phyloP scores from a whole-genome alignment of 2,329 filamentous ascomycete genomes.

The Macrophomina tecta region DNA sequence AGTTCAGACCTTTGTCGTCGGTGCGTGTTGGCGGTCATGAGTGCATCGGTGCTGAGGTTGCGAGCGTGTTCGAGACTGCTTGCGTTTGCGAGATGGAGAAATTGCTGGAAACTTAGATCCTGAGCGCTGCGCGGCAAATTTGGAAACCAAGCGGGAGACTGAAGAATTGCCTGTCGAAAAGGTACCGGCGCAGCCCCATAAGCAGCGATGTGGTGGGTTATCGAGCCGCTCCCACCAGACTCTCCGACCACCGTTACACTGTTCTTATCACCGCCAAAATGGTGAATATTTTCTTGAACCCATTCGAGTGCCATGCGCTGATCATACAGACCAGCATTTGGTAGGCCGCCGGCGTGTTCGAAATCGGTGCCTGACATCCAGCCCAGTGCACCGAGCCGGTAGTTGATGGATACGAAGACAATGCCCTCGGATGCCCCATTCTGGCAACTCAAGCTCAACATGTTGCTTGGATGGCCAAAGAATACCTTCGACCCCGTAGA shows the following conservation, averaged over 20 bases:
- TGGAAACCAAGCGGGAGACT: constrained; percentile 49
- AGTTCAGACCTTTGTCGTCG: no score
- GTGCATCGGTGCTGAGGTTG: constrained; percentile 36
- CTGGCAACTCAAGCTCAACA: constrained; percentile 39
- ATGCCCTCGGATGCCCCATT: constrained; percentile 39
- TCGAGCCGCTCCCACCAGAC: constrained; percentile 45
- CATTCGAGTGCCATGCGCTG: constrained; percentile 49
- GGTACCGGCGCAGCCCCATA: constrained; percentile 45
- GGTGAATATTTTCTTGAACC: constrained; percentile 47
- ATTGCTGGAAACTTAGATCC: constrained; percentile 39
- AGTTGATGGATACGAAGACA: constrained; percentile 58
- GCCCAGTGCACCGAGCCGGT: constrained; percentile 51
- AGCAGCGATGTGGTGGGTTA: constrained; percentile 40
- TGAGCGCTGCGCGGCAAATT: constrained; percentile 35
- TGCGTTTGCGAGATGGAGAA: constrained; percentile 42
- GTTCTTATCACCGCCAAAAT: constrained; percentile 47
- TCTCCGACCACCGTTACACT: constrained; percentile 48
- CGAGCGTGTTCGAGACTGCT: constrained; percentile 44
- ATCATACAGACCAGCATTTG: constrained; percentile 45
- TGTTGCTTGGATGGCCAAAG: constrained; percentile 43
- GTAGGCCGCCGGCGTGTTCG: constrained; percentile 39
- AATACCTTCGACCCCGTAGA: constrained; percentile 48
- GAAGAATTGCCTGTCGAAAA: constrained; percentile 47
- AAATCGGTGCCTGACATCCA: constrained; percentile 43
- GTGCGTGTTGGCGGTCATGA: constrained; percentile 41